These are phyloP conservation scores for Selenicereus undatus DNA, from an alignment of 148 eudicot species.

Conservation along the genomic window DNA sequence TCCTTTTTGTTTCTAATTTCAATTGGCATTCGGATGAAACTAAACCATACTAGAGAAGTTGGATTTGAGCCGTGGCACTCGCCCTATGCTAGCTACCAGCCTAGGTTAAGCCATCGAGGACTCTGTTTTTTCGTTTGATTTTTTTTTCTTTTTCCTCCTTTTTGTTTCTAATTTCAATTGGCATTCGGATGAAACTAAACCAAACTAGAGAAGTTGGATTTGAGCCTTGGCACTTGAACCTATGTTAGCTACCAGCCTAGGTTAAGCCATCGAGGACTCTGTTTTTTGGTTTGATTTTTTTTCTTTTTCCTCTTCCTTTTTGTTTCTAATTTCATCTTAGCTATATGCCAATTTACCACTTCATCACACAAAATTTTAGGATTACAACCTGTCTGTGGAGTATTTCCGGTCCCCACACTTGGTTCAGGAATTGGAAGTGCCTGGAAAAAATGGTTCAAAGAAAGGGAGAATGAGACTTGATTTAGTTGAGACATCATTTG, in stretches of 20 bases:
- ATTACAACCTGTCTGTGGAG: conserved; percentile 65
- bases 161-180: neutral
- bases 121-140: too few species aligned
- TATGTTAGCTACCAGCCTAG: too few species aligned
- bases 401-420: conserved; percentile 56
- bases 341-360: neutral
- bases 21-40: too few species aligned
- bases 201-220: too few species aligned
- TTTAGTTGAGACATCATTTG: conserved; percentile 44
- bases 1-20: too few species aligned
- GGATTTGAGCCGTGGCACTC: neutral
- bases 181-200: neutral
- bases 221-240: too few species aligned
- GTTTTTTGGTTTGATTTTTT: too few species aligned
- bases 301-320: too few species aligned
- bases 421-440: conserved; percentile 65
- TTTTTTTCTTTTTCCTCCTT: too few species aligned
- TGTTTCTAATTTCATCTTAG: neutral
- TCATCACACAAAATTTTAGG: conserved; percentile 29
- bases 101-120: neutral
- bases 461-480: conserved; percentile 67
- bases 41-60: too few species aligned
- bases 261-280: too few species aligned
- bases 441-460: conserved; percentile 43
- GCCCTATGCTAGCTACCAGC: neutral